Conservation (phyloP, 2,329 filamentous ascomycete genomes). For the Exophiala alcalophila region DNA sequence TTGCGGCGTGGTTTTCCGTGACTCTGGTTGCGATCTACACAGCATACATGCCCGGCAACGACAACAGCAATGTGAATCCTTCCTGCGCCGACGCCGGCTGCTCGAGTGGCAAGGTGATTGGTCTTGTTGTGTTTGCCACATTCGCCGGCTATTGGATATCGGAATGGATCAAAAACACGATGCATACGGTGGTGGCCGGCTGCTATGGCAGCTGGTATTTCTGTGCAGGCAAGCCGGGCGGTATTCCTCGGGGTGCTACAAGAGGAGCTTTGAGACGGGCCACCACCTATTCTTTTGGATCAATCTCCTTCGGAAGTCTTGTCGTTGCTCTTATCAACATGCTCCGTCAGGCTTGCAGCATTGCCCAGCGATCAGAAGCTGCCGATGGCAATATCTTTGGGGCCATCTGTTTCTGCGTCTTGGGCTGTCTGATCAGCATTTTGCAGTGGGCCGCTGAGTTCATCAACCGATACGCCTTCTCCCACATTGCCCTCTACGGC, state of each 20-base stretch:
- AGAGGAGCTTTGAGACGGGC: constrained; percentile 78
- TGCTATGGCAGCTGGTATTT: constrained; percentile 96
- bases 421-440: constrained; percentile 72
- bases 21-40: constrained; percentile 84
- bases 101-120: constrained; percentile 73
- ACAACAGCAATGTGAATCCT: constrained; percentile 46
- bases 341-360: constrained; percentile 74
- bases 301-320: constrained; percentile 80
- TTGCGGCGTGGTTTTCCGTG: constrained; percentile 81
- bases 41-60: constrained; percentile 67
- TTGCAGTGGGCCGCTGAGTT: constrained; percentile 85
- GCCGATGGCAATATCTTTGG: constrained; percentile 67
- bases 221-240: constrained; percentile 56
- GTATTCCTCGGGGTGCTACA: constrained; percentile 74
- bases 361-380: constrained; percentile 66
- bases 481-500: constrained; percentile 88
- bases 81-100: constrained; percentile 59
- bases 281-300: constrained; percentile 88
- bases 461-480: constrained; percentile 89
- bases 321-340: constrained; percentile 84
- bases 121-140: constrained; percentile 79
- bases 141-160: constrained; percentile 94
- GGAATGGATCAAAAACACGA: constrained; percentile 90
- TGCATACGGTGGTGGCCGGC: constrained; percentile 82
- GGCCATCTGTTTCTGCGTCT: constrained; percentile 66